Evolutionary conservation across 177 flowering plant species (phyloP), one percentile per base, ranked within the genome.

Genomic region (Tripterygium wilfordii): DNA sequence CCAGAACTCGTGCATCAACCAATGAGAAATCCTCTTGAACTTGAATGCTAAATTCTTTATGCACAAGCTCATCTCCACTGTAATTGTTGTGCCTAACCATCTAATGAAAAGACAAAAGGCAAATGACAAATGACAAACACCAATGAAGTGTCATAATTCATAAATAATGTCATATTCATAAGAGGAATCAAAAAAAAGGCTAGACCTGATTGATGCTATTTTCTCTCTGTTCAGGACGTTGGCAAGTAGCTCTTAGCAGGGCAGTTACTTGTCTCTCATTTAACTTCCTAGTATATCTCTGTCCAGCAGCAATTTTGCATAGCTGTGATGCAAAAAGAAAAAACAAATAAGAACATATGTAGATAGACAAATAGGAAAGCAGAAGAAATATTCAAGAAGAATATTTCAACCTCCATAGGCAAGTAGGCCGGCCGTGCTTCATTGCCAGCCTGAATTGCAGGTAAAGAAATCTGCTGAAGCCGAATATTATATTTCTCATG

Each of bases 341-440:
- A 20, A 22, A 16, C 2, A 42, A 1, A 13, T 20, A 20, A 30
- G 1, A 21, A 8, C 2, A 3, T 41, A 8, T 4, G 18, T 38
- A 6, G 12, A 30, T 30, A 32, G 14, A 12, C 36, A 12, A 17
- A 15, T 12, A 7, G 6, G 2, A 18, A 14, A 12, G 4, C 19
- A 38, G 27, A 5, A 28, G 16, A 5, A 36, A 48, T 5, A 28
- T 20, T 5, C 5, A 7, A 30, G 12, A 30, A 7, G 12, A 30
- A 12, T 6, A 30, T 30, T 12, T 6, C 4, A 29, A 91, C 98
- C 95, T 91, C 96, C 85, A 88, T 85, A 1, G 98, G 96, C 16
- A 82, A 48, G 54, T 65, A 80, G 2, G 38, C 27, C 17, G 80
- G 78, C 36, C 46, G 78, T 5, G 70, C 2, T 4, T 61, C 80